Conservation (phyloP, 805 yeast genomes). For the Hermanozyma aechmeae region DNA sequence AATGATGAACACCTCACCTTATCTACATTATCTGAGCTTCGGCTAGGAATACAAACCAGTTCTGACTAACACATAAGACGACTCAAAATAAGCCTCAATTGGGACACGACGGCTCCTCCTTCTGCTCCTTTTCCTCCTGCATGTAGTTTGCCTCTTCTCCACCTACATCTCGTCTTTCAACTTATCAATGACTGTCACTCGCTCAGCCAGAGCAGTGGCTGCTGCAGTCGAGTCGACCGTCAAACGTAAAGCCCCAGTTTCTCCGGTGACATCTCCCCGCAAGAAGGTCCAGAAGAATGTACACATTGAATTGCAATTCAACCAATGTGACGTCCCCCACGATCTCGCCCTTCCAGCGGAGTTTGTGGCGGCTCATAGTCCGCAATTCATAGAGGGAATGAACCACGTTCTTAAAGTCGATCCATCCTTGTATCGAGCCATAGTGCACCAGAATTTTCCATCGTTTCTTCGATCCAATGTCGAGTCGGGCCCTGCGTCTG, state of each 20-base stretch:
- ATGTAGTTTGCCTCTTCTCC: neutral
- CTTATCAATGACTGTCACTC: neutral
- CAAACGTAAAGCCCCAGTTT: neutral
- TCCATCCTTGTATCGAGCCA: conserved; percentile 23
- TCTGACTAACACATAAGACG: conserved; percentile 15
- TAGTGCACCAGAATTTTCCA: conserved; percentile 20
- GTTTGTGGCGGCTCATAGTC: conserved; percentile 21
- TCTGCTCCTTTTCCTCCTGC: conserved; percentile 1
- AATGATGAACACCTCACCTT: conserved; percentile 12
- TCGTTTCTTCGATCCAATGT: conserved; percentile 12
- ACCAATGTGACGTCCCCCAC: conserved; percentile 5
- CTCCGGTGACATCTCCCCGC: neutral
- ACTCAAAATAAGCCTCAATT: conserved; percentile 10
- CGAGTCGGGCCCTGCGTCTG: neutral
- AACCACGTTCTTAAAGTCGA: conserved; percentile 20
- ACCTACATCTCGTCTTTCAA: neutral
- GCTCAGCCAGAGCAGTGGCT: neutral
- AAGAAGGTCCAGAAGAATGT: conserved; percentile 1
- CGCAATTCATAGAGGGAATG: conserved; percentile 24
- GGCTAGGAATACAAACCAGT: conserved; percentile 9
- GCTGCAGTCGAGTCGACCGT: neutral
- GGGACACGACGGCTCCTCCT: conserved; percentile 9
- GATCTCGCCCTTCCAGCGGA: conserved; percentile 16
- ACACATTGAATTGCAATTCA: conserved; percentile 7
- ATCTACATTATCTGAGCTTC: conserved; percentile 13